Base-by-base conservation (phyloP, 768 basidiomycete species). In the Rhodotorula kratochvilovae region DNA sequence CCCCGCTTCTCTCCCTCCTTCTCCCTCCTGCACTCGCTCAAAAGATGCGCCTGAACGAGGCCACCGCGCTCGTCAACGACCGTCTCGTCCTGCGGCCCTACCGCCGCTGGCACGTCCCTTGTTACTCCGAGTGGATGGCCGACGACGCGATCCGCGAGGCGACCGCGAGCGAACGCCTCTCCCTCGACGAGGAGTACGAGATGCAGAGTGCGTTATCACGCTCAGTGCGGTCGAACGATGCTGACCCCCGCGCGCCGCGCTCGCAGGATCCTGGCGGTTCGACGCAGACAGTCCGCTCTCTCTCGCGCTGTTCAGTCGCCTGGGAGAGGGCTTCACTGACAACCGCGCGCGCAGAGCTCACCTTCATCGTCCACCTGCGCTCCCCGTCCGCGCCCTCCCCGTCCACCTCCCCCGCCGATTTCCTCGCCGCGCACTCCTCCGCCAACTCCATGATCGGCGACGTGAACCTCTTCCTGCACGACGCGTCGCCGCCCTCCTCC, bases 101-200 rank as follows among this genome's bases (percentile, higher is more conserved):
- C 79, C 83, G 85, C 80, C 86, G 80, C 39, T 83, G 84, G 75
- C 85, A 86, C 78, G 86, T 84, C 29, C 70, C 92, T 90, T 89
- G 81, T 77, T 97, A 96, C 77, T 87, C 94, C 78, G 83, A 84
- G 72, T 97, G 93, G 93, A 95, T 97, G 93, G 82, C 85, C 39
- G 84, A 85, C 78, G 85, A 86, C 45, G 86, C 87, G 72, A 82
- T 97, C 64, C 85, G 87, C 53, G 84, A 86, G 60, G 82, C 89
- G 27, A 96, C 92, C 0, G 92, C 92, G 10, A 92, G 90, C 68
- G 92, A 95, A 75, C 88, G 89, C 8, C 83, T 96, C 53, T 85
- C 85, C 15, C 81, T 92, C 13, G 87, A 89, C 70, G 86, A 94
- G 77, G 93, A 94, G 77, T 87, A 88, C 70, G 87, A 88, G 33